These are phyloP conservation scores for Pseudogymnoascus sp. DNA, from an alignment of 2,329 filamentous ascomycete species.

Conservation along the genomic window DNA sequence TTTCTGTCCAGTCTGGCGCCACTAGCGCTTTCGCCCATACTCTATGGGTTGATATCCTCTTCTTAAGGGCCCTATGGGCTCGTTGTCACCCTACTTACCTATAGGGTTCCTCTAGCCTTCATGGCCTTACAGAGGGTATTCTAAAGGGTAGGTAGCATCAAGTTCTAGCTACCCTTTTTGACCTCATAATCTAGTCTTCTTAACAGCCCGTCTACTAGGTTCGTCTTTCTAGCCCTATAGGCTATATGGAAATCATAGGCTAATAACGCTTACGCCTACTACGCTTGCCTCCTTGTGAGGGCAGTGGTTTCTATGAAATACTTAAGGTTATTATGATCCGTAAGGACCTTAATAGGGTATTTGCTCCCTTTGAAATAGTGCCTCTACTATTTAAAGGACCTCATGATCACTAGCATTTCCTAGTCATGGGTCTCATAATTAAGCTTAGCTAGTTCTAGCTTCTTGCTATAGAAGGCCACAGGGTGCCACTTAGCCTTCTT, in stretches of 20 bases:
- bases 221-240: not conserved
- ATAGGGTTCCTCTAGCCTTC: not conserved
- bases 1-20: too few species aligned
- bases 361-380: not conserved
- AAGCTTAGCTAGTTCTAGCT: too few species aligned
- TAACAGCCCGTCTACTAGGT: not conserved
- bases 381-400: slow-evolving; percentile 11
- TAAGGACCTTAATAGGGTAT: not conserved
- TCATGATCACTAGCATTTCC: slow-evolving; percentile 24
- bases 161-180: not conserved
- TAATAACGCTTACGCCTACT: too few species aligned
- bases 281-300: too few species aligned
- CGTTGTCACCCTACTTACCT: too few species aligned
- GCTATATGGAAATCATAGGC: not conserved
- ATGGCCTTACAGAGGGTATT: not conserved
- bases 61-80: too few species aligned
- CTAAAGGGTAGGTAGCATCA: not conserved
- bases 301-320: too few species aligned
- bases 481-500: too few species aligned
- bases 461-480: too few species aligned
- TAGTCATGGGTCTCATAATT: too few species aligned
- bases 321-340: slow-evolving; percentile 9
- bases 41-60: too few species aligned
- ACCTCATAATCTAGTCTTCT: not conserved
- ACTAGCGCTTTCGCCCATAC: too few species aligned